A percentile compares a stretch with the other conserved stretches of the same genome.
Evolutionary conservation across 2,329 filamentous ascomycete genomes (phyloP).

Genomic region (Elsinoe fawcettii): DNA sequence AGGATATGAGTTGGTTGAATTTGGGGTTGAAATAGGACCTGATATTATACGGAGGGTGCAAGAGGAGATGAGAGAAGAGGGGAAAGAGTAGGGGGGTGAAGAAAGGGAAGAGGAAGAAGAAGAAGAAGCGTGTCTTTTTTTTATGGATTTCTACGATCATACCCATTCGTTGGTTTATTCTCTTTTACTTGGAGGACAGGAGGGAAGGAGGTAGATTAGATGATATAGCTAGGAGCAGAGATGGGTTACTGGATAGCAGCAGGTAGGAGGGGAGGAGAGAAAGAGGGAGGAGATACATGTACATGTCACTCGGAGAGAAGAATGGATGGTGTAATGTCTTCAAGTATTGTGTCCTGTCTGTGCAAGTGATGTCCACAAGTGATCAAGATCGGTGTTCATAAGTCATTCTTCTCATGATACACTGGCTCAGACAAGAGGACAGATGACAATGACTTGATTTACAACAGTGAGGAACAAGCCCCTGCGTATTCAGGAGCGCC

Average conservation of each 20-base stretch:
- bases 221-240: not conserved
- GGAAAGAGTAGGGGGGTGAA: not conserved
- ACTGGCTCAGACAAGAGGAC: no score
- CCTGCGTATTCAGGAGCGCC: no score
- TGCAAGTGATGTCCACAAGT: no score
- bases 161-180: slow-evolving; percentile 11
- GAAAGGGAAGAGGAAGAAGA: not conserved
- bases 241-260: no score
- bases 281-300: not conserved
- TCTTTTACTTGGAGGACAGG: not conserved
- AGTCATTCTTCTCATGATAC: no score
- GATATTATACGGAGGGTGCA: no score
- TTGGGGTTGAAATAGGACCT: slow-evolving; percentile 11
- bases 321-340: slow-evolving; percentile 5
- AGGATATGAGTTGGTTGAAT: slow-evolving; percentile 18
- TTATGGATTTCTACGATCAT: slow-evolving; percentile 15
- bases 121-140: slow-evolving; percentile 5
- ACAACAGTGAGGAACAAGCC: no score
- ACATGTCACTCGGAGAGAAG: not conserved
- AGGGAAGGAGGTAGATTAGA: not conserved
- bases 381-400: no score
- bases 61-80: not conserved
- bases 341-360: not conserved
- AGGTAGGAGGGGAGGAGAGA: not conserved
- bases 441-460: no score